phyloP scores from a whole-genome alignment of 2,329 filamentous ascomycete species.

The Penicillium brevicompactum region DNA sequence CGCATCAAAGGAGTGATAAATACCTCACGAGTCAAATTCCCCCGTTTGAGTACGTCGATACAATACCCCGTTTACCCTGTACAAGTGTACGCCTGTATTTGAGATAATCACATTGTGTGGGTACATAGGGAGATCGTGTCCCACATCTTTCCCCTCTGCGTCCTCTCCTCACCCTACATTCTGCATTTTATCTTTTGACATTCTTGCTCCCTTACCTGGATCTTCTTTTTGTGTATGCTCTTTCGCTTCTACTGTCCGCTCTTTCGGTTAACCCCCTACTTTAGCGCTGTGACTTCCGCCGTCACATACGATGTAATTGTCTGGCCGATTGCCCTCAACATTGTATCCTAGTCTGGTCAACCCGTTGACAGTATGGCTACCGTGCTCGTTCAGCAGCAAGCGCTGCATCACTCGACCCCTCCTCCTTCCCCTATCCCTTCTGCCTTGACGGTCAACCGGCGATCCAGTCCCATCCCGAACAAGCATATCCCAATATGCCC shows the following conservation, averaged over 20 bases:
- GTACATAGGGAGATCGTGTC: slow-evolving; percentile 11
- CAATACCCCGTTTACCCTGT: background rate
- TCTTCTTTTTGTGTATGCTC: background rate
- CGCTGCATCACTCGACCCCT: slow-evolving; percentile 51
- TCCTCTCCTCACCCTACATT: slow-evolving; percentile 4
- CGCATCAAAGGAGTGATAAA: too few relatives aligned
- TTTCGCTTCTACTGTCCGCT: background rate
- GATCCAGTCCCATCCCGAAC: slow-evolving; percentile 72
- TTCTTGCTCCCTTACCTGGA: slow-evolving; percentile 1
- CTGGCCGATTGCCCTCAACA: background rate
- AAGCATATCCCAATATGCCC: slow-evolving; percentile 89
- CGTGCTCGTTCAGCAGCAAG: slow-evolving; percentile 50
- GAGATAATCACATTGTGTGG: slow-evolving; percentile 3
- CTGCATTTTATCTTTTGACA: slow-evolving; percentile 8
- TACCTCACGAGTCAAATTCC: too few relatives aligned
- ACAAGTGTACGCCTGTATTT: background rate
- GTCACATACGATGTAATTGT: slow-evolving; percentile 21
- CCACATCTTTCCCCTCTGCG: slow-evolving; percentile 11
- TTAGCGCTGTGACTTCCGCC: background rate
- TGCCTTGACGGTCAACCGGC: slow-evolving; percentile 60
- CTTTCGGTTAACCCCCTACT: background rate
- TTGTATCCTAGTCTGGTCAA: background rate
- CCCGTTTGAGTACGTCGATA: too few relatives aligned
- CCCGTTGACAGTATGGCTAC: slow-evolving; percentile 44
- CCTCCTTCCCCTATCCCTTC: slow-evolving; percentile 49